These are phyloP conservation scores for Polyporus tsugae DNA, from an alignment of 1,284 basidiomycete species.

Conservation along the genomic window DNA sequence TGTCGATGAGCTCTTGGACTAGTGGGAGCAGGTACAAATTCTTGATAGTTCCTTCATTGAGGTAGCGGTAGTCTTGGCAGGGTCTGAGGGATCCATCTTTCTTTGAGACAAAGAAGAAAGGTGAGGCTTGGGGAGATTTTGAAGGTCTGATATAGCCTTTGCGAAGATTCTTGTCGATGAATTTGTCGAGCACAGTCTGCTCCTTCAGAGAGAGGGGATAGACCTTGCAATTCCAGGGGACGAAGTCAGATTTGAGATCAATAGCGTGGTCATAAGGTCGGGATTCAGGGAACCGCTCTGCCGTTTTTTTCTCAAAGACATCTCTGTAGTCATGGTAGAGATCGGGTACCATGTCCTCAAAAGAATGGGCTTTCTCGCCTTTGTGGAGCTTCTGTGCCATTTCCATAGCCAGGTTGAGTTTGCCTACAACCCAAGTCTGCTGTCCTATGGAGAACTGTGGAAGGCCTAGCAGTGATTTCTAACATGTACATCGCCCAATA, in stretches of 20 bases:
- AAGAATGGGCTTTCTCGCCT: too few relatives aligned
- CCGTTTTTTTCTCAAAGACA: constrained; percentile 34
- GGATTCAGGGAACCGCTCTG: constrained; percentile 35
- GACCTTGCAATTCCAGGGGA: constrained; percentile 31
- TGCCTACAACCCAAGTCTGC: too few relatives aligned
- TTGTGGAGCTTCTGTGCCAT: too few relatives aligned
- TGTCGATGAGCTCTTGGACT: neutral
- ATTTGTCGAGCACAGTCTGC: constrained; percentile 32
- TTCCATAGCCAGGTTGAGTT: too few relatives aligned
- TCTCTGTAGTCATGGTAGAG: neutral
- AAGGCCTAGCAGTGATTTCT: too few relatives aligned
- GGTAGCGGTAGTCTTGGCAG: constrained; percentile 11
- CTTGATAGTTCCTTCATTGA: neutral
- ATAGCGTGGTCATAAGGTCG: constrained; percentile 38
- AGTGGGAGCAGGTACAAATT: neutral
- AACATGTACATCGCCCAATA: too few relatives aligned
- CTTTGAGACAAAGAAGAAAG: constrained; percentile 38
- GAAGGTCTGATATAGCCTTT: constrained; percentile 42
- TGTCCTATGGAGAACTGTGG: too few relatives aligned
- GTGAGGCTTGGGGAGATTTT: constrained; percentile 38
- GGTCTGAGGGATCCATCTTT: constrained; percentile 32
- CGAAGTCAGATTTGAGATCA: constrained; percentile 24
- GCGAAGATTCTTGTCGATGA: constrained; percentile 38
- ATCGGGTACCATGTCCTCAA: neutral
- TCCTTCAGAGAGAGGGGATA: constrained; percentile 37